phyloP scores from a whole-genome alignment of 768 basidiomycete species.

The Tricholoma terreum region DNA sequence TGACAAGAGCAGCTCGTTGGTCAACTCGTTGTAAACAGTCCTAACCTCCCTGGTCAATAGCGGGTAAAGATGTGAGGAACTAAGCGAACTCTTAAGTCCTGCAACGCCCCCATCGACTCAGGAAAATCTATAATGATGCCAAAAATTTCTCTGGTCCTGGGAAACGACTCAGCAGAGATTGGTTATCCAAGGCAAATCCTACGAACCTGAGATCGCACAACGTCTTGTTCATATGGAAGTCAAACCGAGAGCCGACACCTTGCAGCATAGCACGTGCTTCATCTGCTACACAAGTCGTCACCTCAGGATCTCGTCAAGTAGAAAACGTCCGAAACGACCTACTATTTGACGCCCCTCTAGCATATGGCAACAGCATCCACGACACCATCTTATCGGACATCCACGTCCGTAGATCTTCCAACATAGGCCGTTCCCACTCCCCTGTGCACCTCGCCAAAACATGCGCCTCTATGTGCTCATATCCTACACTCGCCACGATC shows the following conservation, averaged over 20 bases:
- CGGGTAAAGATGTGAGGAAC: not conserved
- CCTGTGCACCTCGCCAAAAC: slow-evolving; percentile 64
- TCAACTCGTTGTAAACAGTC: slow-evolving; percentile 81
- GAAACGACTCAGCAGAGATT: not conserved
- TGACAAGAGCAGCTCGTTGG: slow-evolving; percentile 73
- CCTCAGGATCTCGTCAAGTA: slow-evolving; percentile 1
- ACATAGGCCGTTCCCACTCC: slow-evolving; percentile 66
- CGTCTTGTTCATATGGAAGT: slow-evolving; percentile 91
- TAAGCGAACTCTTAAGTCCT: slow-evolving; percentile 71
- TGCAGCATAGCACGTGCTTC: slow-evolving; percentile 71
- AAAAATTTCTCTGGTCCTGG: slow-evolving; percentile 80
- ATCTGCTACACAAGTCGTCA: slow-evolving; percentile 44
- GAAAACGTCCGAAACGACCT: slow-evolving; percentile 19
- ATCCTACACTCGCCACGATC: slow-evolving; percentile 79
- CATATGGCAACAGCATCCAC: slow-evolving; percentile 84
- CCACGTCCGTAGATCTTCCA: slow-evolving; percentile 65
- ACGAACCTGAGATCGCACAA: slow-evolving; percentile 80
- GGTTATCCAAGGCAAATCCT: not conserved
- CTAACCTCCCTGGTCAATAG: slow-evolving; percentile 17
- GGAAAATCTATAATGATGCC: slow-evolving; percentile 96
- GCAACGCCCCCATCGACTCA: slow-evolving; percentile 78
- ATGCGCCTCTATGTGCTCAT: slow-evolving; percentile 78
- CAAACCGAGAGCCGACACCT: slow-evolving; percentile 79
- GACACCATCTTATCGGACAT: slow-evolving; percentile 77
- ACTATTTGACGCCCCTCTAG: slow-evolving; percentile 59